These are phyloP conservation scores for Lentinula edodes DNA, from an alignment of 768 basidiomycete species.

Conservation along the genomic window DNA sequence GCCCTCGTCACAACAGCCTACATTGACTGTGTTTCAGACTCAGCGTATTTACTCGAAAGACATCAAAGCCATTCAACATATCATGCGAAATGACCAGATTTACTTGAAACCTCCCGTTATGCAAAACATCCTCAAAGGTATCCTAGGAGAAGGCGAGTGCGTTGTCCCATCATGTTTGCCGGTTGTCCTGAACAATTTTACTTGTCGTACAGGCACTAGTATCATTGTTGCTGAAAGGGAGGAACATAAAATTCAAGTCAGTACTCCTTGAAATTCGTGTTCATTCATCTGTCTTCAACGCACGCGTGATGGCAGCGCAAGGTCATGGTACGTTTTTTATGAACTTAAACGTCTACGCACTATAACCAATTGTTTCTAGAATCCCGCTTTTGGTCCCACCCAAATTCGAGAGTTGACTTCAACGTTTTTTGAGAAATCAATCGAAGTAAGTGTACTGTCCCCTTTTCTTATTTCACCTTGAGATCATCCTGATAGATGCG, in stretches of 20 bases:
- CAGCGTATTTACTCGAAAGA: neutral
- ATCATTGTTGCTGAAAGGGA: neutral
- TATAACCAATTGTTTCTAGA: slow-evolving; percentile 18
- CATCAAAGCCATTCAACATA: neutral
- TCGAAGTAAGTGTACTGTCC: slow-evolving; percentile 17
- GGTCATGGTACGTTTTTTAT: slow-evolving; percentile 1
- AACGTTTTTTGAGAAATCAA: slow-evolving; percentile 29
- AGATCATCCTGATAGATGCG: neutral
- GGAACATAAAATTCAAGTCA: slow-evolving; percentile 13
- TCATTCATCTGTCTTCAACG: neutral
- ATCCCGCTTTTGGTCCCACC: slow-evolving; percentile 37
- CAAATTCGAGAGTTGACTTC: slow-evolving; percentile 34
- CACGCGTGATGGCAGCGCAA: neutral
- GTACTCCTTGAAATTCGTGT: neutral
- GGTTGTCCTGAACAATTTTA: neutral
- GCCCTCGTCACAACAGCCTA: too few relatives aligned
- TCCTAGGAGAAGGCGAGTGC: neutral
- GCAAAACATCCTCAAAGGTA: neutral
- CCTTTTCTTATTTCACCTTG: too few relatives aligned
- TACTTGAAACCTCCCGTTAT: neutral
- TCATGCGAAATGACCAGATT: neutral
- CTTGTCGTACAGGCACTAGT: neutral
- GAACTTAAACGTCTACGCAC: neutral
- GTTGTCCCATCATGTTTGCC: neutral
- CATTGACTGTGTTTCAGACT: neutral